phyloP scores from a whole-genome alignment of 768 basidiomycete species.

The Mycena kentingensis region DNA sequence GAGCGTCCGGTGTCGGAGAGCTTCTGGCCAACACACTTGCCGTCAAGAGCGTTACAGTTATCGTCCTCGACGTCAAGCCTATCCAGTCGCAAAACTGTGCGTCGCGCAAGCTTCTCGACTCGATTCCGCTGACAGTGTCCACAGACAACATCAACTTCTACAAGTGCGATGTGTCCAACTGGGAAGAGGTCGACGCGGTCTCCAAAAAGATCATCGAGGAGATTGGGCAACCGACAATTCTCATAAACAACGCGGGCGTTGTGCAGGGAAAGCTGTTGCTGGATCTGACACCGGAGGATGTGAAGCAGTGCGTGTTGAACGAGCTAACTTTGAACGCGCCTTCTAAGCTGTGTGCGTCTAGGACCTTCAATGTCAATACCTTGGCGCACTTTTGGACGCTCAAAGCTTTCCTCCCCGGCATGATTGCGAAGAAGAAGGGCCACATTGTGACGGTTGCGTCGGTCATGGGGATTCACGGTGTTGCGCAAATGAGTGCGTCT shows the following conservation, averaged over 20 bases:
- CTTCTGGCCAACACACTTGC: constrained; percentile 87
- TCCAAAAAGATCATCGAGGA: constrained; percentile 77
- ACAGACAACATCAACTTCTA: constrained; percentile 82
- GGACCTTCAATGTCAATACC: constrained; percentile 89
- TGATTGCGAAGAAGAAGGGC: constrained; percentile 76
- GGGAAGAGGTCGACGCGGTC: constrained; percentile 78
- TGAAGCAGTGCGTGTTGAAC: constrained; percentile 62
- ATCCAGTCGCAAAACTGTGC: constrained; percentile 76
- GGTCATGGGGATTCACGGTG: constrained; percentile 68
- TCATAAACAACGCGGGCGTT: constrained; percentile 95
- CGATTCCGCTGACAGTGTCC: neutral
- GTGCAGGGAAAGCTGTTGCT: constrained; percentile 87
- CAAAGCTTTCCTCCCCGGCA: constrained; percentile 88
- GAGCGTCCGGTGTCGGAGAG: constrained; percentile 87
- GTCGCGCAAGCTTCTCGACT: constrained; percentile 22
- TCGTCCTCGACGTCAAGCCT: constrained; percentile 83
- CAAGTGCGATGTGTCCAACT: constrained; percentile 89
- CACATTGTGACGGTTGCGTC: constrained; percentile 89
- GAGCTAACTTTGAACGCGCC: neutral
- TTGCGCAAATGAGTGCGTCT: constrained; percentile 73
- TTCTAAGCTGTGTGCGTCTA: constrained; percentile 31
- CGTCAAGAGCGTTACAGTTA: constrained; percentile 76
- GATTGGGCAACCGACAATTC: constrained; percentile 86
- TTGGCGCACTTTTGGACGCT: constrained; percentile 89
- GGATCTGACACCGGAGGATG: constrained; percentile 75